Percentiles rank a stretch among this genome's conserved stretches.
Evolutionary conservation across 192 early-diverging fungal genomes (phyloP).

Genomic region (Coemansia sp.): DNA sequence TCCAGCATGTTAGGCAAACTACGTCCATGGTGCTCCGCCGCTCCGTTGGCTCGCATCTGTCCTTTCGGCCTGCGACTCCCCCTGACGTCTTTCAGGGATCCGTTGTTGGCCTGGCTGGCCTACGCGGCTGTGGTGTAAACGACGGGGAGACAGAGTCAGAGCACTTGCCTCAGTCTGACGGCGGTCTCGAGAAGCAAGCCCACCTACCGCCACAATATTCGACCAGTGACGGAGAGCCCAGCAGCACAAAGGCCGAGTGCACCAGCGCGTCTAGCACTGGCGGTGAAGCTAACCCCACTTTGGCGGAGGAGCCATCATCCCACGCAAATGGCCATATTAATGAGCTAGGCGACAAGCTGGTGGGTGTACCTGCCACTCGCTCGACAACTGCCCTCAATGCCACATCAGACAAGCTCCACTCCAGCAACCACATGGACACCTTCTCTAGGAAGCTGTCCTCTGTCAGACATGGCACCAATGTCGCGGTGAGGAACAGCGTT

Average conservation of each 20-base stretch:
- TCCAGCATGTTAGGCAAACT: conserved; percentile 49
- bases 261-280: neutral
- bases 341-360: neutral
- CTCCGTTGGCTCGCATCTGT: conserved; percentile 38
- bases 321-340: neutral
- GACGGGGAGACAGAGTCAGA: neutral
- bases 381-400: neutral
- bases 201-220: neutral
- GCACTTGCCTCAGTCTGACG: neutral
- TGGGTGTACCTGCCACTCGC: neutral
- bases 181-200: neutral
- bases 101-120: neutral
- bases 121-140: conserved; percentile 5
- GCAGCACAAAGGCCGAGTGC: neutral
- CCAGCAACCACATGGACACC: conserved; percentile 15
- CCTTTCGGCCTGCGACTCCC: conserved; percentile 5
- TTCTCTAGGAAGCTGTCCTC: conserved; percentile 25
- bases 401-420: conserved; percentile 1
- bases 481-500: conserved; percentile 47
- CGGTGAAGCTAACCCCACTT: neutral
- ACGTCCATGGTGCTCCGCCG: conserved; percentile 54
- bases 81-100: conserved; percentile 2
- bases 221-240: neutral
- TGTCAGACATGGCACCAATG: conserved; percentile 43
- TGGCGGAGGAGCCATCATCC: neutral